These are phyloP conservation scores for Sarocladium oryzae DNA, from an alignment of 2,329 filamentous ascomycete genomes.

Conservation along the genomic window DNA sequence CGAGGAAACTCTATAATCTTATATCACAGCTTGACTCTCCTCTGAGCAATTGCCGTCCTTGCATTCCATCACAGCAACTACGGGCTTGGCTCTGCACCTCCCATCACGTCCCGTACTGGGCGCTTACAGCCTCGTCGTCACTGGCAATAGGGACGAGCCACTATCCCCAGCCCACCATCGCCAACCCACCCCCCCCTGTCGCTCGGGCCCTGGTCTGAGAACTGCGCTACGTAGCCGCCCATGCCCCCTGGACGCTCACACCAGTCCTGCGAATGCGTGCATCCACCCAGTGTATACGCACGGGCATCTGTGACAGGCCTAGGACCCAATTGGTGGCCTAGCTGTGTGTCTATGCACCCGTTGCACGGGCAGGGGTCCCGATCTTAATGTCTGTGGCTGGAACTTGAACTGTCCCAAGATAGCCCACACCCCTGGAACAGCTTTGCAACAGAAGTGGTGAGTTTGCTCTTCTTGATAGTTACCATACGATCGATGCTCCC, in stretches of 20 bases:
- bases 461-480: no score
- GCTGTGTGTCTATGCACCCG: not conserved
- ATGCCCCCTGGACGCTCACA: not conserved
- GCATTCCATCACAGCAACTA: not conserved
- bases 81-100: constrained; percentile 3
- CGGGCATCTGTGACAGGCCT: not conserved
- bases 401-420: constrained; percentile 7
- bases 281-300: no score
- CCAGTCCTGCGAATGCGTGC: no score
- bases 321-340: not conserved
- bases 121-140: constrained; percentile 6
- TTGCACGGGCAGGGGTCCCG: not conserved
- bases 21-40: not conserved
- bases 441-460: no score
- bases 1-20: not conserved
- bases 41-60: not conserved
- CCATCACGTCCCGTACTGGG: constrained; percentile 1
- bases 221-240: not conserved
- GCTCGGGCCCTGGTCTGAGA: not conserved
- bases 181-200: not conserved
- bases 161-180: not conserved
- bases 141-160: not conserved
- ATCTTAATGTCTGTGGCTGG: not conserved
- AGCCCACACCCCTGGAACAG: not conserved
- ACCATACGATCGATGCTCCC: constrained; percentile 8